Evolutionary conservation across 306 rosid species (phyloP), one percentile per base, ranked within the genome.

Genomic region (Castanea mollissima): DNA sequence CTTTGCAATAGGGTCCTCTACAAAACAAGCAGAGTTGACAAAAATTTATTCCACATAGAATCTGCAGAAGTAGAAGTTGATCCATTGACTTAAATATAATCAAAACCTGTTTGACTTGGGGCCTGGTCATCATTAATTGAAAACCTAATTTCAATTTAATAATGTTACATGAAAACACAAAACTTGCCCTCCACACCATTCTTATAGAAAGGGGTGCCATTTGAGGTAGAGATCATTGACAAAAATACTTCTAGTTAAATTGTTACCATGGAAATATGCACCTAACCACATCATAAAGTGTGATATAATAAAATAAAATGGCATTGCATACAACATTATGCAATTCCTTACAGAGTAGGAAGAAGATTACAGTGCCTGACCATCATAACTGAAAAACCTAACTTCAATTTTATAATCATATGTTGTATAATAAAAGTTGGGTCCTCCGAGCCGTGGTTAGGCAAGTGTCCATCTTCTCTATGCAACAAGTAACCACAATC

Each of bases 1-100:
- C 87, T 87, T 89, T 72, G 94, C 89, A 81, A 95, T 91, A 20
- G 98, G 93, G 76, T 94, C 98, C 79, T 87, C 98, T 94, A 83
- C 71, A 69, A 69, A 88, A 71, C 65, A 84, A 69, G 81, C 60
- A 74, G 79, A 70, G 55, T 29, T 20, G 68, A 23, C 38, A 76
- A 74, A 71, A 59, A 68, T 64, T 63, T 44, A 44, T 27, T 20
- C 35, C 27, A 46, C 12, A 74, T 6, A 25, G 29, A 27, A 71
- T 69, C 19, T 5, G 14, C 38, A 69, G 73, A 23, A 55, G 15
- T 27, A 52, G 31, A 77, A 32, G 15, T 29, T 3, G 25, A 72
- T 32, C 74, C 6, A 64, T 23, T 14, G 73, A 12, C 70, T 64
- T 31, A 20, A n/a, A 64, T 34, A 62, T 62, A 23, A 23, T 14